These are phyloP conservation scores for Gloeophyllum trabeum DNA, from an alignment of 768 basidiomycete species.

Conservation along the genomic window DNA sequence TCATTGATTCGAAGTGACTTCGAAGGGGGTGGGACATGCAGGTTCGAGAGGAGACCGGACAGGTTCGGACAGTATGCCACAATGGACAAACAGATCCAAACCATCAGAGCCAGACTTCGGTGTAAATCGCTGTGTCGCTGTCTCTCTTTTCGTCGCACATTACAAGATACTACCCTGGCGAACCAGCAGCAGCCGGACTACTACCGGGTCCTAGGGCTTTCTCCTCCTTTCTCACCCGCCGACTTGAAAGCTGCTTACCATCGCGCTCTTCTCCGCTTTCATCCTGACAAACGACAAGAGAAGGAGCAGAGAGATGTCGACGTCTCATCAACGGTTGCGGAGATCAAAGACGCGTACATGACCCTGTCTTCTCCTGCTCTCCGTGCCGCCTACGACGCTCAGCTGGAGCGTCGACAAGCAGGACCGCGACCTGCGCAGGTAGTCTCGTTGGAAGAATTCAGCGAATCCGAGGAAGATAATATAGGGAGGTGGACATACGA, in stretches of 20 bases:
- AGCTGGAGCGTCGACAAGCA: constrained; percentile 7
- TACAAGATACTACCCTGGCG: too few species aligned
- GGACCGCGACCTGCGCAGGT: constrained; percentile 65
- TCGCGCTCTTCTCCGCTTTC: constrained; percentile 45
- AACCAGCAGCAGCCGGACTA: too few species aligned
- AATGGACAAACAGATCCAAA: too few species aligned
- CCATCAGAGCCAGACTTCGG: too few species aligned
- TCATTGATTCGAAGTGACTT: too few species aligned
- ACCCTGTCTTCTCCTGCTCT: constrained; percentile 40
- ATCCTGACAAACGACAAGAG: constrained; percentile 45
- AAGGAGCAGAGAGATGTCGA: too few species aligned
- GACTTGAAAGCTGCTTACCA: constrained; percentile 69
- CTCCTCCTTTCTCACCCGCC: constrained; percentile 31
- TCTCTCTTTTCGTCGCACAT: too few species aligned
- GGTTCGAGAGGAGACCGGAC: too few species aligned
- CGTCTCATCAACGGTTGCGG: constrained; percentile 29
- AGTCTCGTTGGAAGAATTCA: constrained; percentile 69
- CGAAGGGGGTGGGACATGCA: too few species aligned
- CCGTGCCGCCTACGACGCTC: constrained; percentile 41
- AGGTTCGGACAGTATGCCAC: too few species aligned
- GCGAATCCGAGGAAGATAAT: constrained; percentile 18
- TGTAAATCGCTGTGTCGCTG: too few species aligned
- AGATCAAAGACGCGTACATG: constrained; percentile 57
- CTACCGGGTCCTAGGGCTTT: constrained; percentile 47
- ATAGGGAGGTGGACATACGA: constrained; percentile 39